A percentile compares a stretch with the other conserved stretches of the same genome.
Conservation (phyloP, 768 basidiomycete genomes). For the Pisolithus marmoratus region DNA sequence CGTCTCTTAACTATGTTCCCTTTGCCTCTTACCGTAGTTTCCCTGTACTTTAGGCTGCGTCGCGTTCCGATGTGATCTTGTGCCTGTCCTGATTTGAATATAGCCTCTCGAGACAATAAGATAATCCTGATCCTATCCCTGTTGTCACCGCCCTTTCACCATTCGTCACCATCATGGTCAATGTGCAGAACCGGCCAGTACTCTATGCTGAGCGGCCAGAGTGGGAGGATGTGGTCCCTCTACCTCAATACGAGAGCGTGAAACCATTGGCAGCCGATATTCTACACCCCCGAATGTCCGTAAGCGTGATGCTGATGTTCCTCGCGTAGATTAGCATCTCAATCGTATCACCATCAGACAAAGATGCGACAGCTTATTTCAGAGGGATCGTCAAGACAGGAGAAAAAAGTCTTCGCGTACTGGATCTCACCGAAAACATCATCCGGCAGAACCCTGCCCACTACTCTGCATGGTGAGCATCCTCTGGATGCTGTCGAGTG, state of each 20-base stretch:
- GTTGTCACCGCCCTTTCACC: no score
- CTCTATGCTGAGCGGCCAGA: conserved; percentile 60
- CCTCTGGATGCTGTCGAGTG: neutral
- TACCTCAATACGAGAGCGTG: conserved; percentile 74
- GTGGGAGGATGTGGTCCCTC: conserved; percentile 77
- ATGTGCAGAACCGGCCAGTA: conserved; percentile 12
- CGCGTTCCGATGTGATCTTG: conserved; percentile 1
- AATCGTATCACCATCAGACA: conserved; percentile 49
- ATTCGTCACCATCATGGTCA: no score
- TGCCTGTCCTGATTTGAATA: neutral
- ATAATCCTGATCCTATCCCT: no score
- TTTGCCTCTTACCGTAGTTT: conserved; percentile 13
- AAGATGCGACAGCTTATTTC: conserved; percentile 90
- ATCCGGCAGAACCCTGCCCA: conserved; percentile 94
- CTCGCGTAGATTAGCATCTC: conserved; percentile 3
- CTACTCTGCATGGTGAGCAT: conserved; percentile 87
- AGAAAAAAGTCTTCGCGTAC: conserved; percentile 76
- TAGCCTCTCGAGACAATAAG: no score
- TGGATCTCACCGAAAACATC: conserved; percentile 83
- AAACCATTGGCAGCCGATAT: conserved; percentile 86
- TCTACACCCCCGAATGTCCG: conserved; percentile 86
- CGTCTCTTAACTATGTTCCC: conserved; percentile 13
- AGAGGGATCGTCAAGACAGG: conserved; percentile 72
- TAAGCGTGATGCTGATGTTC: conserved; percentile 16
- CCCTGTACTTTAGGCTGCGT: conserved; percentile 5